Conservation (phyloP, 352 stramenopile genomes). For the Pythium periplocum region DNA sequence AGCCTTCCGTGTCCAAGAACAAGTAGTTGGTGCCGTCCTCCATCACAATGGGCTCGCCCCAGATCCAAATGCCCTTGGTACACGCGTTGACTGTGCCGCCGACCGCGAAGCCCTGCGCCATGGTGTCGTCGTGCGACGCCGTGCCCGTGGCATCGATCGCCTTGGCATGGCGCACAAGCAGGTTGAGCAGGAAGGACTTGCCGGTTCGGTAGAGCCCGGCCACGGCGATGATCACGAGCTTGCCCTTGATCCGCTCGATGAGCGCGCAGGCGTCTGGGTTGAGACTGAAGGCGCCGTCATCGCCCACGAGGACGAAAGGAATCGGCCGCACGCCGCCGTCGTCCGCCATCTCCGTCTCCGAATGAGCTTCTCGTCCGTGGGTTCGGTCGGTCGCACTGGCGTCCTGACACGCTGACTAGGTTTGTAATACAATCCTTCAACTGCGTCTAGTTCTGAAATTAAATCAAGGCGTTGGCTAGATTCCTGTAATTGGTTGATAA, state of each 20-base stretch:
- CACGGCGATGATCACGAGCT: constrained; percentile 82
- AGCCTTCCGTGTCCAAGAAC: constrained; percentile 88
- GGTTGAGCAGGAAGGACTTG: constrained; percentile 89
- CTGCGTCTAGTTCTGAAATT: too few species aligned
- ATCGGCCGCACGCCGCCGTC: constrained; percentile 46
- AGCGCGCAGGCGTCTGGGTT: constrained; percentile 65
- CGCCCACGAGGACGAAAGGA: constrained; percentile 75
- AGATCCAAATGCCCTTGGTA: constrained; percentile 92
- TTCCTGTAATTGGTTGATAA: too few species aligned
- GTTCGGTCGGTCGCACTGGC: too few species aligned
- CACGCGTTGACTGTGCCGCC: constrained; percentile 85
- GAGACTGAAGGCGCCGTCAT: constrained; percentile 74
- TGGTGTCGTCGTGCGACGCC: constrained; percentile 5
- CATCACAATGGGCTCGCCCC: constrained; percentile 69
- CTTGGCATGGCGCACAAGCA: constrained; percentile 63
- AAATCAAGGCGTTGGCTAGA: too few species aligned
- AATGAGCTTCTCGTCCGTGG: too few species aligned
- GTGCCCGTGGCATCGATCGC: constrained; percentile 18
- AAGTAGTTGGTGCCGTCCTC: constrained; percentile 67
- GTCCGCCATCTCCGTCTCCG: constrained; percentile 8
- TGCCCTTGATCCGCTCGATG: constrained; percentile 68
- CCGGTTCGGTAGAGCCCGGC: constrained; percentile 86
- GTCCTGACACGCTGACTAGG: too few species aligned
- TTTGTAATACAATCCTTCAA: too few species aligned
- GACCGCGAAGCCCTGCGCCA: constrained; percentile 60